Evolutionary conservation across 805 yeast genomes (phyloP).

Genomic region (Hanseniaspora singularis): DNA sequence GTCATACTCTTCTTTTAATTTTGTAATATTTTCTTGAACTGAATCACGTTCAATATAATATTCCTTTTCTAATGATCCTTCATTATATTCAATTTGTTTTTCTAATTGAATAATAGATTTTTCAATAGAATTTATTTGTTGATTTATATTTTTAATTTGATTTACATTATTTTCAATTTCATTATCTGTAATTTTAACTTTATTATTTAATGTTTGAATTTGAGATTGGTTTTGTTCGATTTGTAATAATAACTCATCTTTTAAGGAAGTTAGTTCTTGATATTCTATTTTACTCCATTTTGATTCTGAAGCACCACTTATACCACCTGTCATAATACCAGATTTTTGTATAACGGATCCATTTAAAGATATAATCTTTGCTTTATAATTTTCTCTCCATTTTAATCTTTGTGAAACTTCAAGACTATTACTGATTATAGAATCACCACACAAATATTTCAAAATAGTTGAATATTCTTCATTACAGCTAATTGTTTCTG

Average conservation of each 20-base stretch:
- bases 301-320: constrained; percentile 32
- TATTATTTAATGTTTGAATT: background rate
- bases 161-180: background rate
- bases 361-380: constrained; percentile 65
- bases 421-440: constrained; percentile 65
- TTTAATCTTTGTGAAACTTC: constrained; percentile 57
- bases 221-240: constrained; percentile 33
- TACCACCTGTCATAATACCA: constrained; percentile 90
- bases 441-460: constrained; percentile 64
- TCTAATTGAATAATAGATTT: constrained; percentile 36
- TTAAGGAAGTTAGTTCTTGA: constrained; percentile 39
- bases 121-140: constrained; percentile 19
- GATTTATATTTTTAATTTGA: background rate
- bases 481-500: constrained; percentile 65
- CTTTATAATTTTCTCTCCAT: constrained; percentile 48
- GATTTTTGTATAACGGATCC: constrained; percentile 78
- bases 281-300: constrained; percentile 68
- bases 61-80: constrained; percentile 25
- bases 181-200: background rate
- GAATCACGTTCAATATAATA: constrained; percentile 22
- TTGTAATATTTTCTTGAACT: constrained; percentile 22
- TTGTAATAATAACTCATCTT: constrained; percentile 35
- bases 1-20: constrained; percentile 22
- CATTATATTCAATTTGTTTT: constrained; percentile 43
- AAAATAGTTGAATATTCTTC: constrained; percentile 60